phyloP scores from a whole-genome alignment of 441 rosid species.

The Croton laevigatus region DNA sequence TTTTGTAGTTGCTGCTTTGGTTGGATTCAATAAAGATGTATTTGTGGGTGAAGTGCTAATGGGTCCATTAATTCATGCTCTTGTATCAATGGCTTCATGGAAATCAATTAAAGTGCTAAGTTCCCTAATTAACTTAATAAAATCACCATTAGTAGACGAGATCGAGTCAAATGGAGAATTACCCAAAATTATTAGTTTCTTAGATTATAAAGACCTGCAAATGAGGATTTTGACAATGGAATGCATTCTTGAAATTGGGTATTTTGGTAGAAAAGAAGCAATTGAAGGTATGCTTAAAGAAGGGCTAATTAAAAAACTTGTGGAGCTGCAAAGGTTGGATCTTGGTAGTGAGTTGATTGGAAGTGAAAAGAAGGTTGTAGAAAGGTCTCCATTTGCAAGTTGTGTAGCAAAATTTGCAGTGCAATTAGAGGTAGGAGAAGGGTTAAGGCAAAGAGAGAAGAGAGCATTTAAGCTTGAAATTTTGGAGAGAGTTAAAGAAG shows the following conservation, averaged over 20 bases:
- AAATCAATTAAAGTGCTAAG: conserved; percentile 38
- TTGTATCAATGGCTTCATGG: conserved; percentile 38
- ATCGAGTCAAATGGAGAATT: conserved; percentile 46
- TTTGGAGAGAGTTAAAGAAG: conserved; percentile 44
- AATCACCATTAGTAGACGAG: conserved; percentile 59
- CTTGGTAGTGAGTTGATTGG: conserved; percentile 57
- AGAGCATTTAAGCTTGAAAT: conserved; percentile 58
- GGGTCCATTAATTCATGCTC: conserved; percentile 45
- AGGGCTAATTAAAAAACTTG: conserved; percentile 43
- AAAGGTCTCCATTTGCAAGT: conserved; percentile 63
- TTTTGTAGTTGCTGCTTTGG: conserved; percentile 37
- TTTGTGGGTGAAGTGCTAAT: conserved; percentile 57
- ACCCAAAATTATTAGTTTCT: conserved; percentile 37
- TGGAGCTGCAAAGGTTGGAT: conserved; percentile 55
- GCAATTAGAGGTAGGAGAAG: conserved; percentile 74
- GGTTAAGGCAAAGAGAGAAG: conserved; percentile 63
- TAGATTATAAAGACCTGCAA: conserved; percentile 44
- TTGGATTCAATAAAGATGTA: conserved; percentile 63
- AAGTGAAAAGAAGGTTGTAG: conserved; percentile 32
- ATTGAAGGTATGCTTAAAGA: conserved; percentile 45
- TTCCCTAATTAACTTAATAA: conserved; percentile 42
- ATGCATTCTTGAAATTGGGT: conserved; percentile 59
- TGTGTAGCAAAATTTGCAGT: conserved; percentile 69
- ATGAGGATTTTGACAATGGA: conserved; percentile 40
- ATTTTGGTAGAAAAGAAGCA: conserved; percentile 62